Evolutionary conservation across 164 flowering plant genomes (phyloP), one percentile per base, ranked within the genome.

Genomic region (Magnolia officinalis): DNA sequence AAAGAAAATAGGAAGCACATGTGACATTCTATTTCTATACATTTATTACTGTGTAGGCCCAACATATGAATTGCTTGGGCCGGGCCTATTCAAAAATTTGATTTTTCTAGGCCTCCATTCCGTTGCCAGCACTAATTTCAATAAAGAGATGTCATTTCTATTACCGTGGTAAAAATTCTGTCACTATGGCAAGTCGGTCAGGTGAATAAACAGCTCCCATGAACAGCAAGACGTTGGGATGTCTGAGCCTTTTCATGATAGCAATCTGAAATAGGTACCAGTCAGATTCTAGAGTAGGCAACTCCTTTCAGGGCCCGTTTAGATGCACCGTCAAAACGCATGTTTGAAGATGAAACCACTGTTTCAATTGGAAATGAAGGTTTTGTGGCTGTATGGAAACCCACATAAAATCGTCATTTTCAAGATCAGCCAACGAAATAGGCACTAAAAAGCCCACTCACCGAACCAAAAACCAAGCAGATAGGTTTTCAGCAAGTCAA

Each of bases 181-280:
- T 92, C 70, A 92, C 93, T 63, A 93, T 90, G 70, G 92, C 96
- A 72, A 89, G 91, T 72, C 87, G 81, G 58, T 92, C 89, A 20
- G 85, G 81, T 16, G 94, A 86, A 72, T 78, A 87, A 6, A 87
- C 91, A 59, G 97, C 95, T 81, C 98, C 98, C 98, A 94, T 92
- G 83, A 90, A 94, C 64, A 94, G 83, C 78, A 94, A 72, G 69
- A 94, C 95, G 87, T 94, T 94, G 75, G 98, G 98, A 81, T 94
- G 98, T 75, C 98, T 86, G 70, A 94, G 67, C 81, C 87, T 89
- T 78, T 83, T 87, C 95, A 94, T 94, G 66, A 92, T 90, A 77
- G 84, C 81, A 79, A 89, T 87, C 94, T 90, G 83, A 79, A 79
- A 68, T 49, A 75, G 9, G 29, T 16, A 67, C 4, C 74, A 72